These are phyloP conservation scores for Boeremia lycopersici DNA, from an alignment of 2,329 filamentous ascomycete species.

Conservation along the genomic window DNA sequence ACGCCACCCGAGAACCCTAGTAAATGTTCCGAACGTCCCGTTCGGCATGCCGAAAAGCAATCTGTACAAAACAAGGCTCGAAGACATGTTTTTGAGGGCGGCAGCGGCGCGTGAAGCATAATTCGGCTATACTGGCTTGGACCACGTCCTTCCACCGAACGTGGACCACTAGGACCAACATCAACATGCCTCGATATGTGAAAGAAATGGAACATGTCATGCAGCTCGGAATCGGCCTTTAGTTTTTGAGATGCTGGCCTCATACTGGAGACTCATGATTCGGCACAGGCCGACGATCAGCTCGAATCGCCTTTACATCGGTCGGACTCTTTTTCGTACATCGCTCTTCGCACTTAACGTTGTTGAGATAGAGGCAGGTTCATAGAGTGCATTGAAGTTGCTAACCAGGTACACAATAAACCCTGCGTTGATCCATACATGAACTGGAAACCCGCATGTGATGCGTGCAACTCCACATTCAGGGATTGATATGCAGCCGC, in stretches of 20 bases:
- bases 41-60: slow-evolving; percentile 30
- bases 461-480: slow-evolving; percentile 18
- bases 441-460: slow-evolving; percentile 1
- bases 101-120: slow-evolving; percentile 22
- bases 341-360: background rate
- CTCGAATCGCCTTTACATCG: too few species aligned
- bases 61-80: slow-evolving; percentile 2
- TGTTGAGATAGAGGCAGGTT: background rate
- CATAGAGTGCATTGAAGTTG: background rate
- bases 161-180: background rate
- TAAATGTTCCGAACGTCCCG: slow-evolving; percentile 5
- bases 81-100: slow-evolving; percentile 11
- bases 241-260: too few species aligned
- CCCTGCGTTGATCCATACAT: slow-evolving; percentile 13
- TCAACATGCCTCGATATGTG: too few species aligned
- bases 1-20: slow-evolving; percentile 20
- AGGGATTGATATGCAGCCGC: slow-evolving; percentile 5
- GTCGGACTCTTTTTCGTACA: too few species aligned
- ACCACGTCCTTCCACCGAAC: background rate
- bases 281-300: too few species aligned
- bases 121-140: slow-evolving; percentile 11
- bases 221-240: too few species aligned
- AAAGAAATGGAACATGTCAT: too few species aligned
- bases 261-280: too few species aligned
- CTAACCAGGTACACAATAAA: background rate